These are phyloP conservation scores for Colletotrichum ledebouriae DNA, from an alignment of 2,329 filamentous ascomycete genomes.

Conservation along the genomic window DNA sequence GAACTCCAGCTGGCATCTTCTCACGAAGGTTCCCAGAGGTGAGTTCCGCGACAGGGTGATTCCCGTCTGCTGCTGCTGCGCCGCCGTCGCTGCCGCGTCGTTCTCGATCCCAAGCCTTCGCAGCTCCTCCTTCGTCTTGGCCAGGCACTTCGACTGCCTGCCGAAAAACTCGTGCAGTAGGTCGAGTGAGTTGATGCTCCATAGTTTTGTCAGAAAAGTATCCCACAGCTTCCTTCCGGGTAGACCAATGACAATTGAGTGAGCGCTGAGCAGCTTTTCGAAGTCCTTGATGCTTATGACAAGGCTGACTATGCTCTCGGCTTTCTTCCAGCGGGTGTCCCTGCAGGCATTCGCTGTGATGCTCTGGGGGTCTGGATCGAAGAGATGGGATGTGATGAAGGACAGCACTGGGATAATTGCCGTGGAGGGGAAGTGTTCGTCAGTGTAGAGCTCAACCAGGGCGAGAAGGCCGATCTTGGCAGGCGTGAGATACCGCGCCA, in stretches of 20 bases:
- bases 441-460: conserved; percentile 85
- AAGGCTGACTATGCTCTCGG: conserved; percentile 64
- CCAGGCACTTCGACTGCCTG: conserved; percentile 68
- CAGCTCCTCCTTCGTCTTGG: conserved; percentile 72
- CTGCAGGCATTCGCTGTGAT: conserved; percentile 45
- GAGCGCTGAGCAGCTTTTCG: conserved; percentile 67
- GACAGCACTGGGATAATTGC: conserved; percentile 83
- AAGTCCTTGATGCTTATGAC: conserved; percentile 70
- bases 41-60: conserved; percentile 79
- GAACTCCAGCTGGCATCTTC: conserved; percentile 84
- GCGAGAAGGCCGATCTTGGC: conserved; percentile 87
- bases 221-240: conserved; percentile 91
- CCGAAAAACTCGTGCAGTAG: conserved; percentile 83
- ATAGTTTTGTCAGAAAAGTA: conserved; percentile 82
- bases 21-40: conserved; percentile 84
- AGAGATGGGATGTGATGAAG: conserved; percentile 80
- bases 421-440: conserved; percentile 75
- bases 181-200: conserved; percentile 86
- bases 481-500: conserved; percentile 89
- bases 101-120: conserved; percentile 65
- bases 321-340: conserved; percentile 60
- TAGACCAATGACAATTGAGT: conserved; percentile 67
- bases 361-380: conserved; percentile 60
- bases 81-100: conserved; percentile 53
- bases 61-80: conserved; percentile 53